Evolutionary conservation across 257 asterid genomes (phyloP).

Genomic region (Ophiorrhiza pumila): DNA sequence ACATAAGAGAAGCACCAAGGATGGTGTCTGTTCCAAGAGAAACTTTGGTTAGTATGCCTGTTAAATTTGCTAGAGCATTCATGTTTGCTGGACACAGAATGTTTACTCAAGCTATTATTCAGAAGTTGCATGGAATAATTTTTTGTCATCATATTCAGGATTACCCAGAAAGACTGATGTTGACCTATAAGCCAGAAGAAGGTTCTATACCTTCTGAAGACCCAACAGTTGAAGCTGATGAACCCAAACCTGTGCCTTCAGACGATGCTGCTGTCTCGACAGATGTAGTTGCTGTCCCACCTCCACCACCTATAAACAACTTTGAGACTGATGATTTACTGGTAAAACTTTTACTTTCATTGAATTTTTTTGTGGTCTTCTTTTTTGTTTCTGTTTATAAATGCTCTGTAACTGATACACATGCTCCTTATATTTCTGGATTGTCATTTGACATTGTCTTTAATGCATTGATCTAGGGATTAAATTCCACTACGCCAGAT

Average conservation of each 20-base stretch:
- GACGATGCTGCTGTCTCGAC: conserved; percentile 44
- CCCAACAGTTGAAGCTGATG: conserved; percentile 39
- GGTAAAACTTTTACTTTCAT: conserved; percentile 38
- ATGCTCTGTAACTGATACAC: conserved; percentile 5
- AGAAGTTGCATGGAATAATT: neutral
- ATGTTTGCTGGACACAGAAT: neutral
- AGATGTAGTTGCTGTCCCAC: conserved; percentile 38
- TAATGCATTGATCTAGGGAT: conserved; percentile 53
- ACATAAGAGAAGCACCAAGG: conserved; percentile 50
- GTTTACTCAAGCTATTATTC: neutral
- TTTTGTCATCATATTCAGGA: conserved; percentile 46
- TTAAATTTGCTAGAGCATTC: neutral
- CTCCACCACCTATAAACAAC: conserved; percentile 46
- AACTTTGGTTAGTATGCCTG: conserved; percentile 35
- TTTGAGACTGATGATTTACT: conserved; percentile 75
- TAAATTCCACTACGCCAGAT: conserved; percentile 46
- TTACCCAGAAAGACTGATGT: conserved; percentile 90
- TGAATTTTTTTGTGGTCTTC: too few relatives aligned
- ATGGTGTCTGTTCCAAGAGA: conserved; percentile 48
- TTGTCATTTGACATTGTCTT: conserved; percentile 7
- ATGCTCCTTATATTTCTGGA: conserved; percentile 11
- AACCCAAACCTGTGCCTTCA: conserved; percentile 42
- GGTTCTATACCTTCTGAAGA: conserved; percentile 63
- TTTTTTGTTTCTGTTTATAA: conserved; percentile 10
- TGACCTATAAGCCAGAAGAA: conserved; percentile 91